Conservation (phyloP, 2,329 filamentous ascomycete genomes). For the Ascochyta fabae region DNA sequence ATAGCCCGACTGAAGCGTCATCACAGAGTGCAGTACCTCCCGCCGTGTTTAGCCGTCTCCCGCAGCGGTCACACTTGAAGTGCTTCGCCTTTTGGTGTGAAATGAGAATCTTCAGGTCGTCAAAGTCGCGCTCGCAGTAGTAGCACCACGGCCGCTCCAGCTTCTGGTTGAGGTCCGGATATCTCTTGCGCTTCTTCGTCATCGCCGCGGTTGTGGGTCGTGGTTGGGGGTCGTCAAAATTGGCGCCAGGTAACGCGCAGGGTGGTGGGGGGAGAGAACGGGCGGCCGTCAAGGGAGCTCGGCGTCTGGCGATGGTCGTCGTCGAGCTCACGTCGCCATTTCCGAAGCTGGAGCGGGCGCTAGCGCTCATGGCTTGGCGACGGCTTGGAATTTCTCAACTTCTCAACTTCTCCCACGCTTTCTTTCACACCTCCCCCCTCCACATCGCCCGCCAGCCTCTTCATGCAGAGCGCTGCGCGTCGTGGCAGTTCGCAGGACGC, state of each 20-base stretch:
- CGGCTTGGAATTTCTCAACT: conserved; percentile 21
- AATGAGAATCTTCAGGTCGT: conserved; percentile 94
- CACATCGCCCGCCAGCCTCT: conserved; percentile 1
- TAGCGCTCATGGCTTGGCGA: conserved; percentile 29
- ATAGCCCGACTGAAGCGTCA: conserved; percentile 1
- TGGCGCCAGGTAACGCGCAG: background rate
- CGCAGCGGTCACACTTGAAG: conserved; percentile 95
- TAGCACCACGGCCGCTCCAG: conserved; percentile 94
- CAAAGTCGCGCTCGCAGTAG: conserved; percentile 99
- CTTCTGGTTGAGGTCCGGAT: conserved; percentile 86
- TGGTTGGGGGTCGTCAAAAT: background rate
- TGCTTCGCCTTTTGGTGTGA: conserved; percentile 99
- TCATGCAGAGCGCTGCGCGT: conserved; percentile 4
- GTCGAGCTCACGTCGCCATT: conserved; percentile 21
- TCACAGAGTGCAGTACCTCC: conserved; percentile 68
- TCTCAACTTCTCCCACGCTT: background rate
- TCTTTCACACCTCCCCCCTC: background rate
- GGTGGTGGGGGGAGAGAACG: background rate
- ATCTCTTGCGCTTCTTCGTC: conserved; percentile 83
- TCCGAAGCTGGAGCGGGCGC: conserved; percentile 21
- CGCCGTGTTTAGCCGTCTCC: conserved; percentile 86
- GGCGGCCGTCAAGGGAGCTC: conserved; percentile 2
- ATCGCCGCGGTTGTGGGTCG: conserved; percentile 21
- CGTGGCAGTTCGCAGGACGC: conserved; percentile 17
- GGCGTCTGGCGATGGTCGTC: conserved; percentile 4